Evolutionary conservation across 148 eudicot species (phyloP), one percentile per base, ranked within the genome.

Genomic region (Cornus florida): DNA sequence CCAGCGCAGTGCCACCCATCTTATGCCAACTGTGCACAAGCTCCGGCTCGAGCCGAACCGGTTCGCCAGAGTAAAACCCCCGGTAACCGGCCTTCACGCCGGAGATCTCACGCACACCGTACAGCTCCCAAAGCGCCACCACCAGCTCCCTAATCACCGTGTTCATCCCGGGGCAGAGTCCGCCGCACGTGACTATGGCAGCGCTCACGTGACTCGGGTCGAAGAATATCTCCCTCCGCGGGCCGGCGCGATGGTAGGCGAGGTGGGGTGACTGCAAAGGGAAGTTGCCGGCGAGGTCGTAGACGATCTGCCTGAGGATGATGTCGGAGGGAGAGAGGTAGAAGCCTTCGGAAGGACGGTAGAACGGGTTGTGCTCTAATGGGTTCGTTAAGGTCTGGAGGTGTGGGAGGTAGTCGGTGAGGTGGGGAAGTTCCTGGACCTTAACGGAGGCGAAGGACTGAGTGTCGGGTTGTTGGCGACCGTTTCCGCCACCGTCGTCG

Each of bases 141-240:
- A 92, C 97, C 23, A 92, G 90, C 88, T 92, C 97, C 79, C 97
- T 77, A 68, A 92, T 89, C n/a, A 92, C 97, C 3, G 97, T 92
- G 72, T 92, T 92, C 50, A 91, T 57, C 11, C 97, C 97, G 0
- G 97, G 97, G 73, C 97, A 92, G 17, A 92, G 81, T 0, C 97
- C 97, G 0, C 97, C 97, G 76, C 97, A 92, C 28, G 94, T 92
- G 53, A 92, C 97, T 7, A 92, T 86, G 0, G 91, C 97, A 0
- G 94, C 97, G 10, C 88, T 87, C 65, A 91, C 94, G 0, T 43
- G 16, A 1, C 17, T 19, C 0, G 90, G 79, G 39, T 86, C 85
- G 78, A 86, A 89, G 70, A 24, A 80, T 2, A 91, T 39, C 9
- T 69, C 56, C 79, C 79, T 86, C 10, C 91, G 85, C 0, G 97